Evolutionary conservation across 805 yeast species (phyloP), one percentile per base, ranked within the genome.

Genomic region (Candida hispaniensis): DNA sequence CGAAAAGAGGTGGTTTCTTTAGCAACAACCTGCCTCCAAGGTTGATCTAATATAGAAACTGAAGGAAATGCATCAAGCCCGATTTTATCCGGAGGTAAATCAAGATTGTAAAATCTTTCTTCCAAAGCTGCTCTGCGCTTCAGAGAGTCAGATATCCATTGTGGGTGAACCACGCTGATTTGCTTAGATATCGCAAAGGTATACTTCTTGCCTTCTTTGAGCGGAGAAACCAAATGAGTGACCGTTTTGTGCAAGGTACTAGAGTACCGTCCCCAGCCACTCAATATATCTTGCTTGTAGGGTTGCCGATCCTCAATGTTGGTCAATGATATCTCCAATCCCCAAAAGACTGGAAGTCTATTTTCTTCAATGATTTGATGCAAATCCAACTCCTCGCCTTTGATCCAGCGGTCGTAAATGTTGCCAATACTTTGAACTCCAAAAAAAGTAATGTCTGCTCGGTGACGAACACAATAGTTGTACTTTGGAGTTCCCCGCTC

Each of bases 391-490:
- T 63, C 68, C 14, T 61, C 64, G 18, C 77, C 79, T 14, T 56
- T 46, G 8, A 63, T 47, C 85, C 83, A 79, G 5, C 54, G 52
- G 10, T 59, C 56, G 45, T 73, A 64, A 7, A 73, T 44, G 13
- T 50, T 52, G 14, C 55, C 46, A 5, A 80, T 56, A 6, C 67
- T 54, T 2, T 63, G 61, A 0, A 73, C 66, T 8, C 55, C 50
- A 11, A 81, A 49, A 44, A 81, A 72, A 26, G 52, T 53, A 18
- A 82, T 64, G 54, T 79, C 86, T 32, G 59, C 56, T 16, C 54
- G 45, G 12, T 48, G 45, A 19, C 38, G 50, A 6, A 71, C 60
- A 18, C 72, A 67, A 54, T 57, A 73, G 41, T 55, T 55, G 55
- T 70, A 74, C 52, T 74, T 74, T 9, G 64, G 69, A 3, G 77